Percentiles rank a stretch among this genome's conserved stretches.
phyloP scores from a whole-genome alignment of 208 protist genomes.

The Entamoeba nuttalli region DNA sequence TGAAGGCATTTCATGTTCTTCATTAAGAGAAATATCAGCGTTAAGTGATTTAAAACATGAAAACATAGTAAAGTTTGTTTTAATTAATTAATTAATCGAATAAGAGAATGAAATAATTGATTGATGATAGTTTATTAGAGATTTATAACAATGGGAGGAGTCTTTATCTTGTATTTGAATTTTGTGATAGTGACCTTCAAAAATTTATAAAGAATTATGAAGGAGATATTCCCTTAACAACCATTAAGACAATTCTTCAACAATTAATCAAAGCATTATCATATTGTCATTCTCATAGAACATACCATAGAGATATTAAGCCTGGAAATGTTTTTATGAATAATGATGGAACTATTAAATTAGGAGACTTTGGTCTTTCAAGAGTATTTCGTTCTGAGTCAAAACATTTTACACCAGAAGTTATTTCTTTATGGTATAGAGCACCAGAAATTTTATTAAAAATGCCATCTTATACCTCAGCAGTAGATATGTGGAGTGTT shows the following conservation, averaged over 20 bases:
- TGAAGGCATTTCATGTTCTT: neutral
- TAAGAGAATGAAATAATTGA: neutral
- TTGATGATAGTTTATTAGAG: constrained; percentile 42
- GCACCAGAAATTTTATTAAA: constrained; percentile 26
- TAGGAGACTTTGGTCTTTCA: constrained; percentile 80
- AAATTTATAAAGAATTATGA: constrained; percentile 32
- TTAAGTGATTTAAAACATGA: neutral
- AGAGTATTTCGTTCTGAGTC: neutral
- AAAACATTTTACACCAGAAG: constrained; percentile 9
- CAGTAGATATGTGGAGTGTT: constrained; percentile 88
- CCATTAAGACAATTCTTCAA: constrained; percentile 44
- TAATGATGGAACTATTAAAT: constrained; percentile 73
- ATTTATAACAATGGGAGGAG: constrained; percentile 48
- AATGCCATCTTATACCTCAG: neutral
- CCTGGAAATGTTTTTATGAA: constrained; percentile 84
- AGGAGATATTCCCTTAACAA: neutral
- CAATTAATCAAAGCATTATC: constrained; percentile 44
- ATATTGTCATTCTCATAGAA: constrained; percentile 38
- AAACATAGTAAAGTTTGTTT: neutral
- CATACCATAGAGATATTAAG: constrained; percentile 80
- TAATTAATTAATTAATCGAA: neutral
- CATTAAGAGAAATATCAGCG: neutral
- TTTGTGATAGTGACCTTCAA: constrained; percentile 57
- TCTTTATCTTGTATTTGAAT: constrained; percentile 61
- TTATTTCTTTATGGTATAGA: constrained; percentile 30